Evolutionary conservation across 1,284 basidiomycete genomes (phyloP).

Genomic region (Puccinia hordei): DNA sequence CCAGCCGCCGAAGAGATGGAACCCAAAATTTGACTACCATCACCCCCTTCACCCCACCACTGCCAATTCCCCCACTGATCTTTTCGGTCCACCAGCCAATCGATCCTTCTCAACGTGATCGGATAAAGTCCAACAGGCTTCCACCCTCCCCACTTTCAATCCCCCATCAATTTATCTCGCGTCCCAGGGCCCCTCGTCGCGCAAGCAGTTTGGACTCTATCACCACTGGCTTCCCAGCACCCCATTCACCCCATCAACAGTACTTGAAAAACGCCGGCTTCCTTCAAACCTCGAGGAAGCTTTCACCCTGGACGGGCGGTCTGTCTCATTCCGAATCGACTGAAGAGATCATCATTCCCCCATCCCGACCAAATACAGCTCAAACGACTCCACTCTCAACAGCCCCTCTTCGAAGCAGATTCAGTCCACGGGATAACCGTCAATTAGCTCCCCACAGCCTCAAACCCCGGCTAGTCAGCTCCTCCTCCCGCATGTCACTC

Average conservation of each 20-base stretch:
- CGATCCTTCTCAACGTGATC: background rate
- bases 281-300: background rate
- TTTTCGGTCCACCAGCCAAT: background rate
- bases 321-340: background rate
- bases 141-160: conserved; percentile 4
- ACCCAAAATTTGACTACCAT: background rate
- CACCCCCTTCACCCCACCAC: conserved; percentile 2
- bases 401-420: background rate
- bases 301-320: background rate
- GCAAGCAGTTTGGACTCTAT: conserved; percentile 13
- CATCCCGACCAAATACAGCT: conserved; percentile 1
- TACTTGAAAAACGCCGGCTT: background rate
- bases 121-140: background rate
- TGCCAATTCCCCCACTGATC: background rate
- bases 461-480: background rate
- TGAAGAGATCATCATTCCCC: background rate
- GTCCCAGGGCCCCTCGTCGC: background rate
- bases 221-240: background rate
- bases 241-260: background rate
- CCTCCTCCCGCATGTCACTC: background rate
- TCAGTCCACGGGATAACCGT: background rate
- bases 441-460: background rate
- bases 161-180: background rate
- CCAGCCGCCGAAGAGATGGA: conserved; percentile 3
- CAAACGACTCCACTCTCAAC: background rate